Percentiles rank a stretch among this genome's conserved stretches.
Evolutionary conservation across 441 rosid genomes (phyloP).

Genomic region (Isatis lusitanica): DNA sequence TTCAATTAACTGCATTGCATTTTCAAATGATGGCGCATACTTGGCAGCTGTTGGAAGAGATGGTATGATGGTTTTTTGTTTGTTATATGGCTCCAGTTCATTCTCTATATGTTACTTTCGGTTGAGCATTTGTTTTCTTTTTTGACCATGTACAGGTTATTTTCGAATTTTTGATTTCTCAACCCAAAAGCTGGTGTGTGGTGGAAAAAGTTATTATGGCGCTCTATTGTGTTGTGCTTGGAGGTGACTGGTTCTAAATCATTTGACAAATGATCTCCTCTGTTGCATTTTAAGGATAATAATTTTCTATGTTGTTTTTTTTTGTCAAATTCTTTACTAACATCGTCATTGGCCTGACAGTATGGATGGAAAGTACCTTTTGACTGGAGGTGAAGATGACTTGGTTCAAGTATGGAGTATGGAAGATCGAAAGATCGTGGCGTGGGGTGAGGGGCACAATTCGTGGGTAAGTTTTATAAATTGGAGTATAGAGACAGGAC

Average conservation of each 20-base stretch:
- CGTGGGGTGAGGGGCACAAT: constrained; percentile 99
- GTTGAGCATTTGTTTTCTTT: constrained; percentile 20
- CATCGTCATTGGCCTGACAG: constrained; percentile 46
- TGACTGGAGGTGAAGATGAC: constrained; percentile 99
- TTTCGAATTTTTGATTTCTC: constrained; percentile 81
- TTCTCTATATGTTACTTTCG: constrained; percentile 9
- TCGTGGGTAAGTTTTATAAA: constrained; percentile 72
- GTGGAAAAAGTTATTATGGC: constrained; percentile 96
- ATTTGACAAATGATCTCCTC: background rate
- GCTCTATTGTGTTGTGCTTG: constrained; percentile 92
- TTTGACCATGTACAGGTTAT: constrained; percentile 56
- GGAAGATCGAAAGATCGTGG: constrained; percentile 97
- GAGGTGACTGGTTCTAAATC: constrained; percentile 55
- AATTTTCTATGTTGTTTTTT: background rate
- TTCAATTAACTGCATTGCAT: constrained; percentile 80
- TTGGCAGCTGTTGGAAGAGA: constrained; percentile 99
- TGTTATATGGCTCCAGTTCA: background rate
- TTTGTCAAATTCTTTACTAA: constrained; percentile 17
- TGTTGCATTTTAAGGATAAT: background rate
- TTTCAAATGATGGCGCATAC: constrained; percentile 77
- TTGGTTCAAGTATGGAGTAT: constrained; percentile 98
- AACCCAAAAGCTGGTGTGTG: constrained; percentile 85
- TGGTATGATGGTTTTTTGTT: constrained; percentile 48
- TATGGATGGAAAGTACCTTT: constrained; percentile 90
- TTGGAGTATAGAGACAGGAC: background rate